Conservation (phyloP, 352 stramenopile genomes). For the Elongisporangium prolatum region DNA sequence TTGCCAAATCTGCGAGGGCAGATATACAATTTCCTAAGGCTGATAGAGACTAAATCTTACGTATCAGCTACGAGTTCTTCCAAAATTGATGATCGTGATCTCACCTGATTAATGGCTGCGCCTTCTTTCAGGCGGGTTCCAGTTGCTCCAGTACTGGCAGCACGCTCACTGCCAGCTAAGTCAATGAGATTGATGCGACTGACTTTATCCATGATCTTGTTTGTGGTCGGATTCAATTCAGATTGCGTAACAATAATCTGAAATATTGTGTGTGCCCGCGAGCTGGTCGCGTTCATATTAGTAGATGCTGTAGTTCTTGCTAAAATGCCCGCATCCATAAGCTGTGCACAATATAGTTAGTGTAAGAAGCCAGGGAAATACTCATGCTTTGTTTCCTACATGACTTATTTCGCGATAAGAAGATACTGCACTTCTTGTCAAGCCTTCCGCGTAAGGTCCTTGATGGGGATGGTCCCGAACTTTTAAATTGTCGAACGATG, state of each 20-base stretch:
- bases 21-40: conserved; percentile 92
- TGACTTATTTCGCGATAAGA: conserved; percentile 78
- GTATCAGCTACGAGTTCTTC: neutral
- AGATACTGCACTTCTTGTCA: conserved; percentile 76
- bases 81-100: neutral
- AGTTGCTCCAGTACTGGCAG: conserved; percentile 86
- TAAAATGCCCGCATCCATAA: conserved; percentile 84
- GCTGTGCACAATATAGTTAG: conserved; percentile 16
- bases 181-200: conserved; percentile 90
- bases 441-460: conserved; percentile 75
- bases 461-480: conserved; percentile 84
- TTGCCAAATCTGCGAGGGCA: conserved; percentile 79
- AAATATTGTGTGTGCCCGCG: conserved; percentile 78
- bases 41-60: conserved; percentile 58
- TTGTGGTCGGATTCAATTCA: conserved; percentile 56
- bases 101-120: conserved; percentile 90
- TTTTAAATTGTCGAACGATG: conserved; percentile 79
- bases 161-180: conserved; percentile 88
- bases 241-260: conserved; percentile 84
- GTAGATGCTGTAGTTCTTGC: conserved; percentile 79
- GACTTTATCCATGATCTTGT: conserved; percentile 81
- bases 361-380: neutral
- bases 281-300: conserved; percentile 87
- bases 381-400: conserved; percentile 16
- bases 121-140: conserved; percentile 89